Conservation (phyloP, 192 early-diverging fungal species). For the Mortierella alpina region DNA sequence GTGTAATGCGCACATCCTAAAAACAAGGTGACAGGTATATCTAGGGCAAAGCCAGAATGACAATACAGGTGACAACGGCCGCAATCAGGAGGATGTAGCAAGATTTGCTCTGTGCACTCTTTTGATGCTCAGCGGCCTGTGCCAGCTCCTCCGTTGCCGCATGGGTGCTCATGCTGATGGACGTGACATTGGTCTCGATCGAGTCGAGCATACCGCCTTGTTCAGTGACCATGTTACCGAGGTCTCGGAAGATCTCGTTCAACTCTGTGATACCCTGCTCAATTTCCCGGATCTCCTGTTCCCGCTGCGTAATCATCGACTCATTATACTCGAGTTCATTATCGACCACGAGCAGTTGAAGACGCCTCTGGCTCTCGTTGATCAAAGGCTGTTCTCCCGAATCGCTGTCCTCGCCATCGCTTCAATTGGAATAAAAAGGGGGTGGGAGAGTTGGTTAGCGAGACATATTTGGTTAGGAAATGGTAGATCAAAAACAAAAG, state of each 20-base stretch:
- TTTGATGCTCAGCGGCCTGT: conserved; percentile 81
- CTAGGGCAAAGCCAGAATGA: conserved; percentile 51
- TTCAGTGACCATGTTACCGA: conserved; percentile 95
- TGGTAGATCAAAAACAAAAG: not conserved
- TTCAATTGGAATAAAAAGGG: not conserved
- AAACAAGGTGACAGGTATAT: not conserved
- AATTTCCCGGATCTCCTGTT: conserved; percentile 91
- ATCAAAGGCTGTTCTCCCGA: conserved; percentile 69
- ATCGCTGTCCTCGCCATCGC: conserved; percentile 57
- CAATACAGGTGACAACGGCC: conserved; percentile 66
- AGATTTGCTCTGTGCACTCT: conserved; percentile 77
- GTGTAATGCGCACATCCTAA: not conserved
- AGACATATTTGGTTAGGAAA: conserved; percentile 8
- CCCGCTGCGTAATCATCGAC: conserved; percentile 91
- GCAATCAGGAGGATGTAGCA: conserved; percentile 86
- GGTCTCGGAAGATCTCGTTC: conserved; percentile 97
- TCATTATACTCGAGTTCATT: conserved; percentile 97
- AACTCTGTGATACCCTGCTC: conserved; percentile 94
- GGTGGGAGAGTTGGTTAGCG: not conserved
- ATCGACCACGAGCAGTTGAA: conserved; percentile 83
- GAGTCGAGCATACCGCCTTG: conserved; percentile 86
- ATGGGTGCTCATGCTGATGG: conserved; percentile 79
- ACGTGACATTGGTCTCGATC: conserved; percentile 87
- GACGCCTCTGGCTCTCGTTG: conserved; percentile 61
- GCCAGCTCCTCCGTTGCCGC: conserved; percentile 86